Evolutionary conservation across 2,329 filamentous ascomycete species (phyloP), one percentile per base, ranked within the genome.

Genomic region (Cladophialophora bantiana): DNA sequence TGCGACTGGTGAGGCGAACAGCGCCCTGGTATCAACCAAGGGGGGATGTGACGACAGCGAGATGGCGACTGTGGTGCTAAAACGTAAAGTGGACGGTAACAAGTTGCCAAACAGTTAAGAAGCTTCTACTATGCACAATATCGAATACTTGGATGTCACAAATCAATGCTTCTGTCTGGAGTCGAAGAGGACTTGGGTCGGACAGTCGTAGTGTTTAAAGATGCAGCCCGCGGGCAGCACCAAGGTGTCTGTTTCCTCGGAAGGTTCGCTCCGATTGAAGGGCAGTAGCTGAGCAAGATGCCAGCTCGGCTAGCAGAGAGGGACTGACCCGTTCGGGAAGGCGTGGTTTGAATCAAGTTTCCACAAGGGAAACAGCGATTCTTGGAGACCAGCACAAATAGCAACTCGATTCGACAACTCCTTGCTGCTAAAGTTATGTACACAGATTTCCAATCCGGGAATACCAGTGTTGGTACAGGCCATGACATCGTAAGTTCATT

Each of bases 401-500:
- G 45, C 4, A 9, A 12, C 7, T 1, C 2, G 45, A 10, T 7
- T 50, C 15, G 45, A 50, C 12, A 20, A 9, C 45, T 50, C 45
- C 15, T 3, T 50, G 3, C 20, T 9, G 45, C 18, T 50, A 18
- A 50, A 26, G 45, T 50, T 50, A 50, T 50, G 45, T 50, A 50
- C 45, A 50, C 3, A 26, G 9, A 26, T 10, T 20, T 26, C 18
- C 45, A 26, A 9, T 26, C 18, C 26, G 18, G 45, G 26, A 26
- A 50, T 34, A 32, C 7, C 42, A 20, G 26, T 59, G 18, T 59
- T 64, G 62, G 45, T 66, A 62, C 59, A 66, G 15, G 52, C 62
- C 53, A 50, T 66, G 15, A 62, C 36, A 9, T 66, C 59, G 59
- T 66, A 18, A 38, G 54, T 42, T 66, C 64, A 36, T 61, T 55